Conservation (phyloP, 495 filamentous ascomycete genomes). For the Hypoxylon trugodes region DNA sequence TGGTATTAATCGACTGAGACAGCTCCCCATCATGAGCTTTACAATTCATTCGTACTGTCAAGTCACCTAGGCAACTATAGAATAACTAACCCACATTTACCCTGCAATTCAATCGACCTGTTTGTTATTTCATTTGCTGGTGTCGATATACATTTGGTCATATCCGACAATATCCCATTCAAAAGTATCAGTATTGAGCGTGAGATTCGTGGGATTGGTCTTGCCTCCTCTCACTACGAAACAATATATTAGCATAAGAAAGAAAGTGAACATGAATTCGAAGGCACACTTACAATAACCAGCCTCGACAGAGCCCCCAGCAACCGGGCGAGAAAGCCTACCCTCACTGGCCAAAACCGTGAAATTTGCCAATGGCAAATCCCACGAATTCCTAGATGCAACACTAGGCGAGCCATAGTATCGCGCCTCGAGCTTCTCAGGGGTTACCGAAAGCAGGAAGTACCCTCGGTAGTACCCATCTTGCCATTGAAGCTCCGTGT, state of each 20-base stretch:
- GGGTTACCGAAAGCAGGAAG: conserved; percentile 50
- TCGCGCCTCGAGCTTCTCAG: conserved; percentile 33
- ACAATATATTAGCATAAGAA: conserved; percentile 2
- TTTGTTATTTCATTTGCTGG: background rate
- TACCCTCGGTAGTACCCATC: conserved; percentile 74
- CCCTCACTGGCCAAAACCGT: conserved; percentile 65
- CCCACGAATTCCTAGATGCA: conserved; percentile 57
- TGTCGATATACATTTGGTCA: conserved; percentile 42
- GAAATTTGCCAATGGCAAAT: conserved; percentile 69
- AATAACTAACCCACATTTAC: background rate
- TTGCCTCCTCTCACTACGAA: conserved; percentile 55
- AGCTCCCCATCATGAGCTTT: no score
- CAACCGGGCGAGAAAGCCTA: conserved; percentile 56
- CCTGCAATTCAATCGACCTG: background rate
- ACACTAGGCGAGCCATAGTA: conserved; percentile 56
- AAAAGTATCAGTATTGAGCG: conserved; percentile 57
- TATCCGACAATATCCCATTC: conserved; percentile 44
- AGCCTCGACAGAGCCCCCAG: conserved; percentile 58
- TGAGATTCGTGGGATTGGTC: conserved; percentile 57
- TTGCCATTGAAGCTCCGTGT: conserved; percentile 71
- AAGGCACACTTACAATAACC: conserved; percentile 42
- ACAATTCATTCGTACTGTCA: no score
- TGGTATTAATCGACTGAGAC: no score
- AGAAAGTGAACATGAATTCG: background rate
- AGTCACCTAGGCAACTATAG: no score